phyloP scores from a whole-genome alignment of 768 basidiomycete genomes.

The Kwoniella europaea region DNA sequence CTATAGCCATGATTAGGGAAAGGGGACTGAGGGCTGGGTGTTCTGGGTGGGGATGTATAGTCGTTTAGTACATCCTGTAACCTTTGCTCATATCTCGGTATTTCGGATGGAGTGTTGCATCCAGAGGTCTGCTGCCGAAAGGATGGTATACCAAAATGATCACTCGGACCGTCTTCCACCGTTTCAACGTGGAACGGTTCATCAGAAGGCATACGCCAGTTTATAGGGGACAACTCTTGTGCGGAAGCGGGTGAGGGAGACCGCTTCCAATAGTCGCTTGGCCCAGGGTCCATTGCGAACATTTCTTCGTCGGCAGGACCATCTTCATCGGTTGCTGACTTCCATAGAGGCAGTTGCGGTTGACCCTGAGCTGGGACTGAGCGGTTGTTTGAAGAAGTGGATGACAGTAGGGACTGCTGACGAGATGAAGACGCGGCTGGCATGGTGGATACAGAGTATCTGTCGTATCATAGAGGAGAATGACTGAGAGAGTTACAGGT shows the following conservation, averaged over 20 bases:
- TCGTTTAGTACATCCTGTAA: constrained; percentile 9
- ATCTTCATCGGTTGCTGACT: constrained; percentile 1
- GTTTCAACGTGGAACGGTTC: constrained; percentile 1
- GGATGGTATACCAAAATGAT: constrained; percentile 9
- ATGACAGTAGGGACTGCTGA: constrained; percentile 26
- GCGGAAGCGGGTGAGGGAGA: not conserved
- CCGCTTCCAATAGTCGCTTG: constrained; percentile 39
- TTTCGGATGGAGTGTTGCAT: not conserved
- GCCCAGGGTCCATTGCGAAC: constrained; percentile 21
- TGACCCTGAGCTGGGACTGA: constrained; percentile 19
- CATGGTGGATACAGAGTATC: not conserved
- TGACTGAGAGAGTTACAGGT: too few relatives aligned
- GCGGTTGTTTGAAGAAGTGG: constrained; percentile 23
- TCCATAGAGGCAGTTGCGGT: not conserved
- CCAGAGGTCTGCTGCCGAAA: not conserved
- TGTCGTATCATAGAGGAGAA: too few relatives aligned
- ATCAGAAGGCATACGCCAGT: constrained; percentile 26
- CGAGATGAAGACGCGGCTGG: constrained; percentile 9
- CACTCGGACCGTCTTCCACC: constrained; percentile 26
- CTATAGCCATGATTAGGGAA: constrained; percentile 7
- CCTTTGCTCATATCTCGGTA: constrained; percentile 1
- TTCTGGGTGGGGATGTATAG: not conserved
- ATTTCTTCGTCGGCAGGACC: not conserved
- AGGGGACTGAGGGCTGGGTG: not conserved
- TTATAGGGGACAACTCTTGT: not conserved